phyloP scores from a whole-genome alignment of 2,329 filamentous ascomycete genomes.

The Alternaria novae-zelandiae region DNA sequence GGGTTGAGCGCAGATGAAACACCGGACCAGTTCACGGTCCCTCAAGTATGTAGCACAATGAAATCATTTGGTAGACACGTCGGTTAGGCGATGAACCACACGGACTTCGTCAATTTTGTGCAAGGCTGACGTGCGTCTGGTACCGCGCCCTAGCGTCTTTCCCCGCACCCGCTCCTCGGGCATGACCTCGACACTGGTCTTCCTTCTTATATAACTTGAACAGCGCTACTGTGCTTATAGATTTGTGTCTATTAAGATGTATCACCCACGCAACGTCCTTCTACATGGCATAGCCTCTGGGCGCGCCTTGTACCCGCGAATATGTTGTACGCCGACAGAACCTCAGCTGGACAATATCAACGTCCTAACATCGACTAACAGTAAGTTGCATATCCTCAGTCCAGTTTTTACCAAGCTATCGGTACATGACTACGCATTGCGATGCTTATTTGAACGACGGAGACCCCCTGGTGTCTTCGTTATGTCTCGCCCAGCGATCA shows the following conservation, averaged over 20 bases:
- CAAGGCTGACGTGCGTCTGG: not conserved
- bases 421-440: not conserved
- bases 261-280: not conserved
- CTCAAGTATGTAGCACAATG: not conserved
- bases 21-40: not conserved
- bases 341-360: not conserved
- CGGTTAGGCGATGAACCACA: not conserved
- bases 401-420: not conserved
- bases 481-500: not conserved
- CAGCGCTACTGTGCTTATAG: not conserved
- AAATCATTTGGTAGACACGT: not conserved
- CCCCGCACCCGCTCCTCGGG: not conserved
- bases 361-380: not conserved
- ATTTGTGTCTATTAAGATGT: not conserved
- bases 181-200: not conserved
- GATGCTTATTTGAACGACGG: not conserved
- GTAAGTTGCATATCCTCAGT: not conserved
- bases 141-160: conserved; percentile 1
- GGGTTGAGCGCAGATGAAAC: conserved; percentile 16
- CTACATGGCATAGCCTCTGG: not conserved
- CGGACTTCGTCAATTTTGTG: not conserved
- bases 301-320: not conserved
- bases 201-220: not conserved
- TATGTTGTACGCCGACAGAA: not conserved
- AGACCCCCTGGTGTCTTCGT: not conserved